Conservation (phyloP, 2,329 filamentous ascomycete species). For the Zasmidium cellare region DNA sequence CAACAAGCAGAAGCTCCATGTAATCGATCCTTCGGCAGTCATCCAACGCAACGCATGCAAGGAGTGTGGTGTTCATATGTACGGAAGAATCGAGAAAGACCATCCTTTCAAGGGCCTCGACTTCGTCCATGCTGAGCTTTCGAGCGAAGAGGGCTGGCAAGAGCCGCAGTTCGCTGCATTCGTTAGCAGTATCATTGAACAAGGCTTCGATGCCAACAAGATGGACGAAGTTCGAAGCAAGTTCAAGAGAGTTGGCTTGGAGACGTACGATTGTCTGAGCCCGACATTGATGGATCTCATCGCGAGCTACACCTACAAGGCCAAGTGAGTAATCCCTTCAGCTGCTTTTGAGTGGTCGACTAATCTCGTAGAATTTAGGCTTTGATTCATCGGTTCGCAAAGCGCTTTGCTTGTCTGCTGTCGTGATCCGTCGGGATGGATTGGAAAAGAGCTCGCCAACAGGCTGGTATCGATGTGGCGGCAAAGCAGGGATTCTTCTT, state of each 20-base stretch:
- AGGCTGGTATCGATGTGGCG: too few species aligned
- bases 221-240: conserved; percentile 57
- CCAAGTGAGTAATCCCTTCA: conserved; percentile 19
- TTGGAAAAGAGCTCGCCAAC: too few species aligned
- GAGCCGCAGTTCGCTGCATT: conserved; percentile 71
- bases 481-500: too few species aligned
- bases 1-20: conserved; percentile 57
- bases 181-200: conserved; percentile 67
- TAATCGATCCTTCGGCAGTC: conserved; percentile 57
- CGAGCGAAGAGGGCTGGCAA: conserved; percentile 64
- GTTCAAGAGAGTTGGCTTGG: conserved; percentile 57
- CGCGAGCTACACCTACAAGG: conserved; percentile 24
- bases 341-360: neutral
- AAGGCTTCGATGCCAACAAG: conserved; percentile 58
- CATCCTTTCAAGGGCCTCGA: conserved; percentile 70
- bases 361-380: neutral
- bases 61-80: conserved; percentile 63
- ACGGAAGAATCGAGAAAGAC: conserved; percentile 63
- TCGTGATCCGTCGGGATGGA: too few species aligned
- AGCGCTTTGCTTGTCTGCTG: too few species aligned
- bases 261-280: conserved; percentile 63
- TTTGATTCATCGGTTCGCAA: neutral
- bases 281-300: conserved; percentile 62
- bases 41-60: conserved; percentile 64
- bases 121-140: conserved; percentile 67